phyloP scores from a whole-genome alignment of 2,329 filamentous ascomycete genomes.

The Epichloe scottii region DNA sequence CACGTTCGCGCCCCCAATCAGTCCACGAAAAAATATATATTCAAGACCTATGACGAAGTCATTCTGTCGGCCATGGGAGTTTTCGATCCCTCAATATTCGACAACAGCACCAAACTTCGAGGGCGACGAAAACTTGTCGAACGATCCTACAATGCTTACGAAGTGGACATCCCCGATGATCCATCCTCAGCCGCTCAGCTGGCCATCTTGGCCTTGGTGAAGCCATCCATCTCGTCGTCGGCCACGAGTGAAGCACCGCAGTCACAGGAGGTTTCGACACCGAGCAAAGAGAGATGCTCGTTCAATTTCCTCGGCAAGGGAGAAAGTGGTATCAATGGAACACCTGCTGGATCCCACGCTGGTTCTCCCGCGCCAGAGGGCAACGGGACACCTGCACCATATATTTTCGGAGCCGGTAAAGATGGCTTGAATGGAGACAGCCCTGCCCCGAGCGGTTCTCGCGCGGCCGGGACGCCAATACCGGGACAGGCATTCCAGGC shows the following conservation, averaged over 20 bases:
- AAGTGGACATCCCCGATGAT: conserved; percentile 76
- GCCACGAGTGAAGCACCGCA: conserved; percentile 30
- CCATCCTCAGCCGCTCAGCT: conserved; percentile 76
- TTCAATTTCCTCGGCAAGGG: conserved; percentile 56
- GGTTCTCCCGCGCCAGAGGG: conserved; percentile 80
- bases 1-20: conserved; percentile 80
- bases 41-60: conserved; percentile 95
- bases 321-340: conserved; percentile 59
- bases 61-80: conserved; percentile 93
- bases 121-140: conserved; percentile 72
- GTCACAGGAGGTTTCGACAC: conserved; percentile 41
- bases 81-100: conserved; percentile 79
- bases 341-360: conserved; percentile 73
- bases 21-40: conserved; percentile 82
- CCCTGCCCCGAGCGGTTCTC: conserved; percentile 39
- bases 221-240: conserved; percentile 39
- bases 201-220: conserved; percentile 46
- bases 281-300: conserved; percentile 50
- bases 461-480: conserved; percentile 34
- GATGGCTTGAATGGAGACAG: conserved; percentile 35
- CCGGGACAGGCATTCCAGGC: conserved; percentile 20
- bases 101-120: conserved; percentile 65
- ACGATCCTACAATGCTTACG: conserved; percentile 87
- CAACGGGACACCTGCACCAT: conserved; percentile 50
- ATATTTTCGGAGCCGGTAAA: conserved; percentile 39